These are phyloP conservation scores for Globisporangium ultimum DNA, from an alignment of 352 stramenopile genomes.

Conservation along the genomic window DNA sequence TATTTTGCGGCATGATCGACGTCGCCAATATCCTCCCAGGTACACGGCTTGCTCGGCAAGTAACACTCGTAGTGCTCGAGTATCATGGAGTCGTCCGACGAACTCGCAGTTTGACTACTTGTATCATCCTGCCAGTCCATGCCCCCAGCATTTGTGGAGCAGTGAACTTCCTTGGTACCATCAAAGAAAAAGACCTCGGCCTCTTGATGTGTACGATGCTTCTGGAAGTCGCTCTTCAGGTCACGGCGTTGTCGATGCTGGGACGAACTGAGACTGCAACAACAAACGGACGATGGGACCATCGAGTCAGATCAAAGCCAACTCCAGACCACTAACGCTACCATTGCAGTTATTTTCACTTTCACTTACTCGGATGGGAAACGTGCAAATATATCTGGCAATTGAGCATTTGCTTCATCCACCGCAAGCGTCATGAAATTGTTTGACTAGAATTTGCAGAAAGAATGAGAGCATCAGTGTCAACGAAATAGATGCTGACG, in stretches of 20 bases:
- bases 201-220: background rate
- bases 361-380: conserved; percentile 6
- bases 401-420: background rate
- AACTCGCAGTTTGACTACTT: conserved; percentile 18
- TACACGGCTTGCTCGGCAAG: conserved; percentile 13
- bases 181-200: conserved; percentile 43
- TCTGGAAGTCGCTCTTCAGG: background rate
- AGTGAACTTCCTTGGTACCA: conserved; percentile 25
- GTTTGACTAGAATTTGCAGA: conserved; percentile 3
- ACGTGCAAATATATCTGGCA: conserved; percentile 10
- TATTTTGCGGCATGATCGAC: conserved; percentile 1
- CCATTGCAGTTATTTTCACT: background rate
- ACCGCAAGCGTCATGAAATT: conserved; percentile 9
- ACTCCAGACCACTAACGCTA: background rate
- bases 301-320: background rate
- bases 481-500: background rate
- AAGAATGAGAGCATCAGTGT: too few relatives aligned
- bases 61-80: background rate
- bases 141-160: background rate
- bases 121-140: conserved; percentile 11
- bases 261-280: background rate
- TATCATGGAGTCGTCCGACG: conserved; percentile 1
- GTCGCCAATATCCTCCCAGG: conserved; percentile 48
- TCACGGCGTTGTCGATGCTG: background rate
- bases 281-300: background rate